Evolutionary conservation across 495 filamentous ascomycete species (phyloP).

Genomic region (Lasiosphaeris hirsuta): DNA sequence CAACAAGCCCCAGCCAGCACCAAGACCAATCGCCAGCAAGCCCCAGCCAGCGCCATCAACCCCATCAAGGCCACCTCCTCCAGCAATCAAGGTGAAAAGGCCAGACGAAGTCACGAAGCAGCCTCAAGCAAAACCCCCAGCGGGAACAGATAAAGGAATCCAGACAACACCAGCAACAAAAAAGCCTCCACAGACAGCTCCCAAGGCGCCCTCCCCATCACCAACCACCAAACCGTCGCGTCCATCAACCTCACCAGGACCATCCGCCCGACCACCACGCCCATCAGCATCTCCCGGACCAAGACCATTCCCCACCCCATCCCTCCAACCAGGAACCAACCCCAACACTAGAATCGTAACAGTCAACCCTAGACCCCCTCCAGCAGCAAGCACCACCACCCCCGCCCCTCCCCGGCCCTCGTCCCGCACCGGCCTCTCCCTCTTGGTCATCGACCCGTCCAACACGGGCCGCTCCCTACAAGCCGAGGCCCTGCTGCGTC

Average conservation of each 20-base stretch:
- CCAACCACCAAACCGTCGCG: no score
- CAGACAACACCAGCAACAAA: neutral
- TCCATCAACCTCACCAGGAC: no score
- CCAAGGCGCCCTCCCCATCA: no score
- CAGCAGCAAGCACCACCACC: neutral
- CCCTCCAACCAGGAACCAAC: neutral
- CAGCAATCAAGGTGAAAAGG: neutral
- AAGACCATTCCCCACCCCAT: neutral
- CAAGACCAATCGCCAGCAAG: neutral
- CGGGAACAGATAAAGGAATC: neutral
- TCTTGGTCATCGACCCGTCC: constrained; percentile 28
- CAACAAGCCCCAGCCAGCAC: neutral
- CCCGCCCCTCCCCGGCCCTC: neutral
- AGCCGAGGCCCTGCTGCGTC: constrained; percentile 20
- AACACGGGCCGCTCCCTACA: constrained; percentile 20
- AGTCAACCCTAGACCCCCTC: neutral
- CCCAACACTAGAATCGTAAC: neutral
- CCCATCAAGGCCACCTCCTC: neutral
- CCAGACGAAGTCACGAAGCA: neutral
- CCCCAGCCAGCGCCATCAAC: neutral
- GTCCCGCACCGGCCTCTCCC: constrained; percentile 12
- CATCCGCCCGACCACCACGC: no score
- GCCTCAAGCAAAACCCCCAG: neutral
- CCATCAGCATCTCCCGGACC: neutral
- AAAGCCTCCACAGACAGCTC: neutral